Evolutionary conservation across 306 rosid species (phyloP), one percentile per base, ranked within the genome.

Genomic region (Vigna hirtella): DNA sequence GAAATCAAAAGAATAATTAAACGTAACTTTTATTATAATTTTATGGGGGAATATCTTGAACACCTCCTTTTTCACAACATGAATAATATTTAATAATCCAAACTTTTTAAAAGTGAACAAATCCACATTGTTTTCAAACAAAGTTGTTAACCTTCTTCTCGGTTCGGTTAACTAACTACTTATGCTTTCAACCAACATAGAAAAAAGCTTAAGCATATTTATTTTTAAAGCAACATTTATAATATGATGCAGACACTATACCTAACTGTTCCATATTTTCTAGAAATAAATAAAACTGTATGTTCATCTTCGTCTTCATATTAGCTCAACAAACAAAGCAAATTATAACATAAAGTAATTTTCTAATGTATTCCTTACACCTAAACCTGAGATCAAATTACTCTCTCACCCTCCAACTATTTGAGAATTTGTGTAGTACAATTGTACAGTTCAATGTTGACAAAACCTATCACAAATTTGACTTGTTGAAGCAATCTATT

Each of bases 151-250:
- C 18, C 62, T 72, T 22, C 17, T 30, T 66, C 1, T 24, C 40
- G 49, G 18, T 80, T 76, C 20, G 82, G 85, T 80, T 66, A 84
- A 66, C 85, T 58, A 81, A 81, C 83, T 47, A 20, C 72, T 38
- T 28, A 15, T 56, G 66, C 65, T 43, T 73, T 53, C 82, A 82
- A 72, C 82, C 56, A 82, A 72, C 66, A 45, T 38, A 32, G 73
- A 5, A 65, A 77, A 82, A 42, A 77, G 14, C 50, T 66, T 6
- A 58, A 66, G 76, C 51, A 34, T 49, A 0, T 11, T 47, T 55
- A 15, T 71, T 32, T 53, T 56, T 4, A 56, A 81, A 72, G 45
- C 49, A 73, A 16, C n/a, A 65, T 49, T 48, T 48, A 15, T n/a
- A 7, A 12, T 32, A 12, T 52, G 84, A 79, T 20, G 20, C 28